Evolutionary conservation across 148 eudicot genomes (phyloP).

Genomic region (Salicornia ramosissima): DNA sequence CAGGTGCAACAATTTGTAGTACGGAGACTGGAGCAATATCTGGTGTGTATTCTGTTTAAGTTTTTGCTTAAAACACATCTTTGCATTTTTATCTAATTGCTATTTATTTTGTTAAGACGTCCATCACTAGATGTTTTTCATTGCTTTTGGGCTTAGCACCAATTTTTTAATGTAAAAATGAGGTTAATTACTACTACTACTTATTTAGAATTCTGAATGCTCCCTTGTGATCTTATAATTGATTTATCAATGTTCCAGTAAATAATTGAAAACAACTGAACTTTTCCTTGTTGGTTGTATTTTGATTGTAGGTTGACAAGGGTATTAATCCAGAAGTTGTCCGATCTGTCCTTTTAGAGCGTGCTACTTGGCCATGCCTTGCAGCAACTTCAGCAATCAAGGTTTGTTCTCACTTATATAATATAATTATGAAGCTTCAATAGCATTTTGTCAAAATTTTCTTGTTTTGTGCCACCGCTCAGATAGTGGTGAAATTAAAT

Average conservation of each 20-base stretch:
- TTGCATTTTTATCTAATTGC: not conserved
- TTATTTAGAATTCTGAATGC: not conserved
- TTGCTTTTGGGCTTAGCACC: not conserved
- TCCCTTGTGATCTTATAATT: not conserved
- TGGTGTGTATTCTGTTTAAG: constrained; percentile 43
- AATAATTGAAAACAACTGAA: not conserved
- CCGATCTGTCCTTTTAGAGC: constrained; percentile 76
- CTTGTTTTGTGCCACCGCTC: not conserved
- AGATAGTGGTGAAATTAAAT: not conserved
- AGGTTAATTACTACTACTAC: not conserved
- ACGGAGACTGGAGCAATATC: constrained; percentile 87
- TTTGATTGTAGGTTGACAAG: constrained; percentile 71
- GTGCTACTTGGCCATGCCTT: constrained; percentile 71
- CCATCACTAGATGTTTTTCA: not conserved
- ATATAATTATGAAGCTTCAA: not conserved
- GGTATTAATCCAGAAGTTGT: constrained; percentile 92
- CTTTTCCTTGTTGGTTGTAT: constrained; percentile 15
- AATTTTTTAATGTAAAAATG: not conserved
- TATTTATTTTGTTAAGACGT: not conserved
- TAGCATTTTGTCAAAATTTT: not conserved
- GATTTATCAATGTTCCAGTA: not conserved
- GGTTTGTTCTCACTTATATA: constrained; percentile 37
- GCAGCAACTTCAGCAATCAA: constrained; percentile 73
- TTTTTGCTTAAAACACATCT: not conserved
- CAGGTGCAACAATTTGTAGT: constrained; percentile 95